Conservation (phyloP, 2,329 filamentous ascomycete genomes). For the Fusarium nematophilum region DNA sequence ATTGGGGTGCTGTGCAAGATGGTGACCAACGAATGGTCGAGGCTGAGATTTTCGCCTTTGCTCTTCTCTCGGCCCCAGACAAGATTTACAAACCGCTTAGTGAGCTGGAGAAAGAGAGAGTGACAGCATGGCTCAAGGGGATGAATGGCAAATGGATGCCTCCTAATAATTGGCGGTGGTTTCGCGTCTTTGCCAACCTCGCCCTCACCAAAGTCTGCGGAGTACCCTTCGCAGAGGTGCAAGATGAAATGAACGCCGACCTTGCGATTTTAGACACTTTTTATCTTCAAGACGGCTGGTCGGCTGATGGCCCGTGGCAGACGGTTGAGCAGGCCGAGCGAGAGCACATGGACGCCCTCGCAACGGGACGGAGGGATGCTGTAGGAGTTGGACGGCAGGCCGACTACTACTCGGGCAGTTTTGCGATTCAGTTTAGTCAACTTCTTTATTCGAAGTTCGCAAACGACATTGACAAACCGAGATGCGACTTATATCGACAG, state of each 20-base stretch:
- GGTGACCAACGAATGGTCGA: slow-evolving; percentile 67
- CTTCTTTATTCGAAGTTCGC: slow-evolving; percentile 59
- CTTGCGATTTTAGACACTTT: slow-evolving; percentile 58
- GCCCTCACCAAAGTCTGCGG: slow-evolving; percentile 57
- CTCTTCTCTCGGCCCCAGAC: slow-evolving; percentile 57
- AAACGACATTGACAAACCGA: slow-evolving; percentile 51
- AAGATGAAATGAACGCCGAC: slow-evolving; percentile 54
- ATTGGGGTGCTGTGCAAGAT: slow-evolving; percentile 60
- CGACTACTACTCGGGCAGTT: slow-evolving; percentile 66
- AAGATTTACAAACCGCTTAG: slow-evolving; percentile 48
- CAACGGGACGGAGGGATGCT: slow-evolving; percentile 36
- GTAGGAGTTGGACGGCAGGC: slow-evolving; percentile 51
- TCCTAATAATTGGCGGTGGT: slow-evolving; percentile 64
- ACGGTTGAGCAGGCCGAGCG: slow-evolving; percentile 32
- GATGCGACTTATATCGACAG: slow-evolving; percentile 51
- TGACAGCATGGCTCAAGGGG: slow-evolving; percentile 54
- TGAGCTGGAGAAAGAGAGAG: slow-evolving; percentile 47
- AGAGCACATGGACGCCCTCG: slow-evolving; percentile 6
- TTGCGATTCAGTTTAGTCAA: slow-evolving; percentile 64
- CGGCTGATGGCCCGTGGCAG: slow-evolving; percentile 58
- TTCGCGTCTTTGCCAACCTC: slow-evolving; percentile 62
- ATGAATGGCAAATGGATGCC: slow-evolving; percentile 60
- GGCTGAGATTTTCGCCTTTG: slow-evolving; percentile 62
- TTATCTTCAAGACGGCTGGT: slow-evolving; percentile 59
- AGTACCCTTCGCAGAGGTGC: slow-evolving; percentile 48